A percentile compares a stretch with the other conserved stretches of the same genome.
Evolutionary conservation across 2,329 filamentous ascomycete genomes (phyloP).

Genomic region (Chaetomium olivaceum): DNA sequence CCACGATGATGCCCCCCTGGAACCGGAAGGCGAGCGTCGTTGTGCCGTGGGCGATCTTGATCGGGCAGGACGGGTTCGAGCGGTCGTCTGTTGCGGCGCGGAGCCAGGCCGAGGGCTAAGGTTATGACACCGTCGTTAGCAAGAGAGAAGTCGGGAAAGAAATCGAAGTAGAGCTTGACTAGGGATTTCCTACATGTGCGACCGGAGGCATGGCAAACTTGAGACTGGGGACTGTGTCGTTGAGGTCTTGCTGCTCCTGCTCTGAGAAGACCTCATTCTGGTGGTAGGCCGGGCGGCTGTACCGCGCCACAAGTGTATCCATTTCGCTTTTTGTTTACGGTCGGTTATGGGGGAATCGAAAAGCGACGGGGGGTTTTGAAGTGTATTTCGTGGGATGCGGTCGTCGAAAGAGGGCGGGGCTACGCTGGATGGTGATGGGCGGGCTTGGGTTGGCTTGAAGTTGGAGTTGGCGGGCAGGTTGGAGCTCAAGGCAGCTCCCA

Average conservation of each 20-base stretch:
- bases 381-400: constrained; percentile 2
- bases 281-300: constrained; percentile 76
- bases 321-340: constrained; percentile 51
- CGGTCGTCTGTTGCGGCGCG: constrained; percentile 96
- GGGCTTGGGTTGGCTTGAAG: constrained; percentile 11
- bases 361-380: neutral
- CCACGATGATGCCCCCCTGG: constrained; percentile 96
- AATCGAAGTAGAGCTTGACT: neutral
- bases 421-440: constrained; percentile 10
- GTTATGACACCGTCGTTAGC: neutral
- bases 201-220: constrained; percentile 95
- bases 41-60: constrained; percentile 99
- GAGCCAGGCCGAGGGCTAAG: constrained; percentile 86
- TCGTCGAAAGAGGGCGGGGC: constrained; percentile 1
- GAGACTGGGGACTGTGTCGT: constrained; percentile 70
- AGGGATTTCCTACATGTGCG: constrained; percentile 66
- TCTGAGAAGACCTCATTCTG: constrained; percentile 70
- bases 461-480: constrained; percentile 17
- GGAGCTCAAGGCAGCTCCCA: constrained; percentile 31
- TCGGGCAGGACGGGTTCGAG: constrained; percentile 93
- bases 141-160: neutral
- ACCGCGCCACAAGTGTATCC: constrained; percentile 91
- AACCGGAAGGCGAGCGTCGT: constrained; percentile 98
- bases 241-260: constrained; percentile 72
- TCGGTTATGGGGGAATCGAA: neutral